phyloP scores from a whole-genome alignment of 768 basidiomycete species.

The Pleurotus citrinopileatus region DNA sequence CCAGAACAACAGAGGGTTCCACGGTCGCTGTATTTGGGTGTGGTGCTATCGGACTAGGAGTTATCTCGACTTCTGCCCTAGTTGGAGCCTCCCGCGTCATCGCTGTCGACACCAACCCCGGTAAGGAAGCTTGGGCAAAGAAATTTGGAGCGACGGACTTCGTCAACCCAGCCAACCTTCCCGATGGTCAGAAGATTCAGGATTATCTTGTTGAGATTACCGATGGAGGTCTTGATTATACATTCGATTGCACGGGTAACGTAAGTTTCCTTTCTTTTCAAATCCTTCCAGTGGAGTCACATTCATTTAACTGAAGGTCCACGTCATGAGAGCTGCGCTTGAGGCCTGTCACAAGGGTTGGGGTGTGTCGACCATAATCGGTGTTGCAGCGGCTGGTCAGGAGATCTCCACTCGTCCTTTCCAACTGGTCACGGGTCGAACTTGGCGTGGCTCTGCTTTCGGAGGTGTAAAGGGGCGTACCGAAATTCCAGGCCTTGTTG shows the following conservation, averaged over 20 bases:
- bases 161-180: slow-evolving; percentile 73
- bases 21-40: slow-evolving; percentile 94
- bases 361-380: slow-evolving; percentile 95
- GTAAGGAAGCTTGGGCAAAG: slow-evolving; percentile 83
- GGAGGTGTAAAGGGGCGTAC: slow-evolving; percentile 98
- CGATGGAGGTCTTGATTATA: slow-evolving; percentile 95
- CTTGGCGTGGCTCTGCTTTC: slow-evolving; percentile 94
- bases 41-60: slow-evolving; percentile 94
- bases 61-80: slow-evolving; percentile 73
- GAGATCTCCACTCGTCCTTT: slow-evolving; percentile 89
- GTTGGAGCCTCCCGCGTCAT: slow-evolving; percentile 88
- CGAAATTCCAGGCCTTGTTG: slow-evolving; percentile 90
- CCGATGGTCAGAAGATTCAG: slow-evolving; percentile 82
- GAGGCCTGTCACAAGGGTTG: slow-evolving; percentile 99
- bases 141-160: slow-evolving; percentile 97
- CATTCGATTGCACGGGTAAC: slow-evolving; percentile 97
- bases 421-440: slow-evolving; percentile 68
- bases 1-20: slow-evolving; percentile 57
- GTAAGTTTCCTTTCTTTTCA: slow-evolving; percentile 22
- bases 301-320: slow-evolving; percentile 51
- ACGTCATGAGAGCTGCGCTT: slow-evolving; percentile 92
- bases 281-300: not conserved
- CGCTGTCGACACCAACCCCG: slow-evolving; percentile 86
- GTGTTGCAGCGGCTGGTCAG: slow-evolving; percentile 95
- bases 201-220: slow-evolving; percentile 90